Evolutionary conservation across 495 filamentous ascomycete species (phyloP), one percentile per base, ranked within the genome.

Genomic region (Trichoderma parareesei): DNA sequence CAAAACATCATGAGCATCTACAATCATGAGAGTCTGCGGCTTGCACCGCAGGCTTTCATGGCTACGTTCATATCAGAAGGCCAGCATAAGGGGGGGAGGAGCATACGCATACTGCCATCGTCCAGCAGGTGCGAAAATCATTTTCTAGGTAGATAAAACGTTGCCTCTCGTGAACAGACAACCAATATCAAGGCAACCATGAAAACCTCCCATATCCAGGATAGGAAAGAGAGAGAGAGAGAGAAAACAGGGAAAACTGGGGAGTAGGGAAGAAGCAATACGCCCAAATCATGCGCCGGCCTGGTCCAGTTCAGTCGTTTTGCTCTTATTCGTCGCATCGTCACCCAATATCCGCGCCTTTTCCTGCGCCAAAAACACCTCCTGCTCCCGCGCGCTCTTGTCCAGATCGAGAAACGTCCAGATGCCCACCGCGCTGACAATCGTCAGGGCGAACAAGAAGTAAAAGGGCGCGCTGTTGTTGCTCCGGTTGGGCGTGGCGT

Each of bases 391-490:
- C 53, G 81, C 76, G 70, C 84, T 87, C 77, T 84, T 84, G 66
- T 80, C 79, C 62, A 87, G 65, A 74, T 87, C 85, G 48, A 88
- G 73, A 49, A 81, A 82, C 9, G 81, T 68, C 35, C 77, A 74
- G 67, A 87, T 68, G 5, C 84, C 72, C 16, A 63, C 68, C 66
- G 81, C 81, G 69, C 84, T 86, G n/a, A 77, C 74, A 20, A 84
- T 16, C 66, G 82, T 86, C 67, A 88, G 70, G 16, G 71, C 68
- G 20, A 70, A 70, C 11, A 89, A 69, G 67, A 89, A 89, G 66
- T 87, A 87, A 65, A 89, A 89, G 9, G 86, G 86, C 14, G 79
- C 81, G 13, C 77, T 82, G 43, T 78, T 77, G 66, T 87, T 86
- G 5, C 74, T 74, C 38, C 73, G 72, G 5, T 65, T 63, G 4